Conservation (phyloP, 768 basidiomycete genomes). For the Pholiota molesta region DNA sequence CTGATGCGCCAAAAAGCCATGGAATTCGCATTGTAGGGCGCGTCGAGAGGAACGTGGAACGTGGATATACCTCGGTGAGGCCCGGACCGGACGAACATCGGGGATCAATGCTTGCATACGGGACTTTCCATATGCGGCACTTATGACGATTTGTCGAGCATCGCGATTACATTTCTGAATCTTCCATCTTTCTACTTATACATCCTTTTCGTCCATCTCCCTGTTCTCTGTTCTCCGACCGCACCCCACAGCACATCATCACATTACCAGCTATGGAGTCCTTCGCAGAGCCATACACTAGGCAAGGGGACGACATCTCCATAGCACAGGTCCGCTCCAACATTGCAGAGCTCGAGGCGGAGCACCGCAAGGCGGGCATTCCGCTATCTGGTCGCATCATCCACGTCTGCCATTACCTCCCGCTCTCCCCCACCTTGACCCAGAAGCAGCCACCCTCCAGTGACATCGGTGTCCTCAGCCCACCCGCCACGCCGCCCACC, state of each 20-base stretch:
- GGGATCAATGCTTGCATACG: conserved; percentile 6
- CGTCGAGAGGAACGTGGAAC: conserved; percentile 12
- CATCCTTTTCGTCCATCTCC: conserved; percentile 6
- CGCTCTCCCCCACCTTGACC: conserved; percentile 66
- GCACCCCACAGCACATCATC: neutral
- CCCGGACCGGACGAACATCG: conserved; percentile 26
- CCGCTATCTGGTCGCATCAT: conserved; percentile 86
- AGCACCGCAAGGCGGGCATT: conserved; percentile 70
- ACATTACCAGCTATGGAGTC: conserved; percentile 55
- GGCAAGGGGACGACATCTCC: conserved; percentile 65
- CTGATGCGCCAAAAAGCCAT: neutral
- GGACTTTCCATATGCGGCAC: conserved; percentile 21
- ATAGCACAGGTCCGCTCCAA: conserved; percentile 75
- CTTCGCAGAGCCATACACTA: conserved; percentile 72
- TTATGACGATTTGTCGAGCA: conserved; percentile 31
- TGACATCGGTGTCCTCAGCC: conserved; percentile 58
- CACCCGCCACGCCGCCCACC: conserved; percentile 79
- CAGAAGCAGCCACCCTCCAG: conserved; percentile 27
- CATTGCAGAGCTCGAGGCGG: conserved; percentile 70
- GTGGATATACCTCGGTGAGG: conserved; percentile 24
- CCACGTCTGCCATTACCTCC: conserved; percentile 91
- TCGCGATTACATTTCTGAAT: conserved; percentile 14
- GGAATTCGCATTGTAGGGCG: neutral
- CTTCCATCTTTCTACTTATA: conserved; percentile 14
- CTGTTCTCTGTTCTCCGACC: conserved; percentile 11